Evolutionary conservation across 139 green algal genomes (phyloP).

Genomic region (Deuterostichococcus epilithicus): DNA sequence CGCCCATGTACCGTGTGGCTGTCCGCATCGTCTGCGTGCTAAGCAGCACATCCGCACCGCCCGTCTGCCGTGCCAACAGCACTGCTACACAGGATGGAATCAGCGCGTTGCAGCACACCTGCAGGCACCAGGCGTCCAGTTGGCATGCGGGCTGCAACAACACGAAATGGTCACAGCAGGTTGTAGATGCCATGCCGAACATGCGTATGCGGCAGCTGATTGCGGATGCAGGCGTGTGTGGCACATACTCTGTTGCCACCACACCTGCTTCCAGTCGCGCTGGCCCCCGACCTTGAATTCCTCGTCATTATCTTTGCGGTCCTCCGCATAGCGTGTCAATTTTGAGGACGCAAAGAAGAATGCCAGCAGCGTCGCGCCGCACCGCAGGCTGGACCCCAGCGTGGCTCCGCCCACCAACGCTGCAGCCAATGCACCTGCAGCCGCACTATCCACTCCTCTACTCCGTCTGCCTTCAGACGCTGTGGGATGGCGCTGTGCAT

Average conservation of each 20-base stretch:
- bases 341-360: slow-evolving; percentile 75
- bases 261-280: slow-evolving; percentile 76
- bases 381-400: slow-evolving; percentile 53
- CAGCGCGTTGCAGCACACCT: slow-evolving; percentile 38
- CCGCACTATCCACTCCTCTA: neutral
- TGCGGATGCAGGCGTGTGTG: too few relatives aligned
- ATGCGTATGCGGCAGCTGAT: too few relatives aligned
- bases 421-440: slow-evolving; percentile 50
- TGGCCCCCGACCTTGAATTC: slow-evolving; percentile 69
- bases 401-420: slow-evolving; percentile 60
- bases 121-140: neutral
- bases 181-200: neutral
- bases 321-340: slow-evolving; percentile 74
- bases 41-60: slow-evolving; percentile 20
- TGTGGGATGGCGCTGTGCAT: too few relatives aligned
- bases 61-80: slow-evolving; percentile 3
- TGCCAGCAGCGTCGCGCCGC: slow-evolving; percentile 67
- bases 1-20: slow-evolving; percentile 11
- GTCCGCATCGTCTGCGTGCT: neutral
- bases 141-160: neutral
- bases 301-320: slow-evolving; percentile 70
- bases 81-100: slow-evolving; percentile 30
- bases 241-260: neutral
- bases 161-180: neutral
- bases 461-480: too few relatives aligned